phyloP scores from a whole-genome alignment of 192 early-diverging fungal genomes.

The Chytriomyces confervae region DNA sequence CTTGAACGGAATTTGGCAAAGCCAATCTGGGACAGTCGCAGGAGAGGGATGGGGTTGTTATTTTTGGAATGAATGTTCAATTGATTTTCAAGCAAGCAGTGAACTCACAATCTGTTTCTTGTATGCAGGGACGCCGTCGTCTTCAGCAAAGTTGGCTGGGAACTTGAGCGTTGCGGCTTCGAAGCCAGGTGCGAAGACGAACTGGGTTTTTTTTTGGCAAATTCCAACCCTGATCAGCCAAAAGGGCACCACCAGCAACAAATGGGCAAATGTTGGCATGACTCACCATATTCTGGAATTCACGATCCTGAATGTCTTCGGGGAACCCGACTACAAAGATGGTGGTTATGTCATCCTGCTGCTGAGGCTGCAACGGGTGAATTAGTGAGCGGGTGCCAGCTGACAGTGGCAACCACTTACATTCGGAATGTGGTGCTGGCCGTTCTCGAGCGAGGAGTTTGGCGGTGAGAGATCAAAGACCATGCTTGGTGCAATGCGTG shows the following conservation, averaged over 20 bases:
- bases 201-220: slow-evolving; percentile 41
- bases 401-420: too few relatives aligned
- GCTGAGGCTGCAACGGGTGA: background rate
- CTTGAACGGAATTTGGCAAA: slow-evolving; percentile 96
- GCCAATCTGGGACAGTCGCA: slow-evolving; percentile 74
- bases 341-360: slow-evolving; percentile 89
- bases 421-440: too few relatives aligned
- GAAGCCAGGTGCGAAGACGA: slow-evolving; percentile 95
- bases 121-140: slow-evolving; percentile 19
- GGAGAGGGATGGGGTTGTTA: background rate
- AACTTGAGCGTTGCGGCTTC: slow-evolving; percentile 94
- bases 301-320: slow-evolving; percentile 98
- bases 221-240: background rate
- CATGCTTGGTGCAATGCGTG: too few relatives aligned
- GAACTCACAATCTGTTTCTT: slow-evolving; percentile 33
- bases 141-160: slow-evolving; percentile 66
- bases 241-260: too few relatives aligned
- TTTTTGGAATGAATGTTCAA: background rate
- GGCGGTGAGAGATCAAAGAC: too few relatives aligned
- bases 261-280: too few relatives aligned
- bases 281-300: slow-evolving; percentile 75
- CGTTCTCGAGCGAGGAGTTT: too few relatives aligned
- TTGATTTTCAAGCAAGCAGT: slow-evolving; percentile 4
- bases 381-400: background rate
- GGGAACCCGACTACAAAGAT: slow-evolving; percentile 99